phyloP scores from a whole-genome alignment of 2,329 filamentous ascomycete genomes.

The Sphaerulina vaccinii region DNA sequence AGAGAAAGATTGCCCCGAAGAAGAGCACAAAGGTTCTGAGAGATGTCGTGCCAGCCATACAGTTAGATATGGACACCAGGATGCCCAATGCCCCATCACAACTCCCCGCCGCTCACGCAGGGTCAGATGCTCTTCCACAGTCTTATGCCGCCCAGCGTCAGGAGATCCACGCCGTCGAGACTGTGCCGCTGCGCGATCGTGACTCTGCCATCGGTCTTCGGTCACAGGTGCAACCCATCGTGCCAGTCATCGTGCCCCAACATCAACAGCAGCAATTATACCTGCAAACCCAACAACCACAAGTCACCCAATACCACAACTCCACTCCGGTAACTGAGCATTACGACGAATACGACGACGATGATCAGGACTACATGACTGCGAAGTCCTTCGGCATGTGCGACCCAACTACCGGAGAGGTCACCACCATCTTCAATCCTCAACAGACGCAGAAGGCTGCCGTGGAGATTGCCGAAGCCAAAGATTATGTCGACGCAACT shows the following conservation, averaged over 20 bases:
- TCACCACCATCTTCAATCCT: constrained; percentile 62
- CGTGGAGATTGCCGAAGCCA: constrained; percentile 70
- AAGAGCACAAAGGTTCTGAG: constrained; percentile 37
- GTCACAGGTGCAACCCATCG: constrained; percentile 1
- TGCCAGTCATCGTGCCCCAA: constrained; percentile 5
- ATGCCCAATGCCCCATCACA: constrained; percentile 6
- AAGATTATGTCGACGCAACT: constrained; percentile 64
- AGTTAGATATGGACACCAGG: constrained; percentile 11
- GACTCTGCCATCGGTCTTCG: constrained; percentile 19
- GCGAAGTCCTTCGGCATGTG: constrained; percentile 75
- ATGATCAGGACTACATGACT: constrained; percentile 69
- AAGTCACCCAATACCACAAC: constrained; percentile 10
- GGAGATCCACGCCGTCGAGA: constrained; percentile 31
- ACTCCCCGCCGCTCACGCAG: constrained; percentile 1
- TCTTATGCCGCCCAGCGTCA: constrained; percentile 25
- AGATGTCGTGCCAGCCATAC: constrained; percentile 21
- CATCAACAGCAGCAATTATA: constrained; percentile 13
- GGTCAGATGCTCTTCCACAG: background rate
- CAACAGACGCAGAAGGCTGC: constrained; percentile 66
- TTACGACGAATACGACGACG: constrained; percentile 67
- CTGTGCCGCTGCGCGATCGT: constrained; percentile 30
- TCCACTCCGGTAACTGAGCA: constrained; percentile 20
- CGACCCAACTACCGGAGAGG: constrained; percentile 62
- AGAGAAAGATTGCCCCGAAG: constrained; percentile 34
- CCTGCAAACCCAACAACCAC: constrained; percentile 4